Percentiles rank a stretch among this genome's conserved stretches.
These are phyloP conservation scores for Funneliformis caledonium DNA, from an alignment of 371 early-diverging fungal genomes.

Conservation along the genomic window DNA sequence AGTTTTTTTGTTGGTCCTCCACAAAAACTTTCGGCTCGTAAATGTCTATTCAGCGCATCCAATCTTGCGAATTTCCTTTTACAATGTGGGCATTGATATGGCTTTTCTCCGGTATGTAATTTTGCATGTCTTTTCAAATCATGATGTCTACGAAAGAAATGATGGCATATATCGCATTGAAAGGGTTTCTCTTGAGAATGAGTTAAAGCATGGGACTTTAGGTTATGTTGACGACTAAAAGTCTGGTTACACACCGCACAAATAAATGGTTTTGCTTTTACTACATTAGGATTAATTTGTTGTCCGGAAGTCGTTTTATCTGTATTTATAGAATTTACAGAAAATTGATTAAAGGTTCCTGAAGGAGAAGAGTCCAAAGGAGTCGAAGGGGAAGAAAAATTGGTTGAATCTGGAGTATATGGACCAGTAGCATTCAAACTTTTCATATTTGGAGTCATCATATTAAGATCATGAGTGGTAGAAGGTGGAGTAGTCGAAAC, in stretches of 20 bases:
- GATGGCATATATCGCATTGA: slow-evolving; percentile 64
- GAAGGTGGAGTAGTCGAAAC: neutral
- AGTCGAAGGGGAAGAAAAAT: slow-evolving; percentile 17
- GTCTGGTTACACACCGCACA: slow-evolving; percentile 66
- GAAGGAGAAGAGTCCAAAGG: neutral
- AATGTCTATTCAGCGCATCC: slow-evolving; percentile 50
- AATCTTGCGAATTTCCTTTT: slow-evolving; percentile 72
- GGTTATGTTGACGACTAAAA: slow-evolving; percentile 81
- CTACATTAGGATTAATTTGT: slow-evolving; percentile 20
- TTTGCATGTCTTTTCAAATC: slow-evolving; percentile 85
- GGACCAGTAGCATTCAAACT: neutral
- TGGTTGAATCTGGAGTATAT: neutral
- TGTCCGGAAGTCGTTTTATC: slow-evolving; percentile 21
- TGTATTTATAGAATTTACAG: slow-evolving; percentile 20
- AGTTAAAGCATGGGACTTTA: slow-evolving; percentile 79
- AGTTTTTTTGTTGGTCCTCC: slow-evolving; percentile 38
- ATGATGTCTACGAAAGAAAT: slow-evolving; percentile 72
- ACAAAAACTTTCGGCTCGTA: slow-evolving; percentile 38
- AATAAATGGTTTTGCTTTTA: slow-evolving; percentile 32
- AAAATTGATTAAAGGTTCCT: slow-evolving; percentile 35
- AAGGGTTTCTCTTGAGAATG: slow-evolving; percentile 78
- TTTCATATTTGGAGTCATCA: neutral
- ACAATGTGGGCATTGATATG: slow-evolving; percentile 66
- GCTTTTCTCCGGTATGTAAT: slow-evolving; percentile 69
- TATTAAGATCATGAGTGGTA: neutral